Conservation (phyloP, 805 yeast species). For the Kuraishia ogatae region DNA sequence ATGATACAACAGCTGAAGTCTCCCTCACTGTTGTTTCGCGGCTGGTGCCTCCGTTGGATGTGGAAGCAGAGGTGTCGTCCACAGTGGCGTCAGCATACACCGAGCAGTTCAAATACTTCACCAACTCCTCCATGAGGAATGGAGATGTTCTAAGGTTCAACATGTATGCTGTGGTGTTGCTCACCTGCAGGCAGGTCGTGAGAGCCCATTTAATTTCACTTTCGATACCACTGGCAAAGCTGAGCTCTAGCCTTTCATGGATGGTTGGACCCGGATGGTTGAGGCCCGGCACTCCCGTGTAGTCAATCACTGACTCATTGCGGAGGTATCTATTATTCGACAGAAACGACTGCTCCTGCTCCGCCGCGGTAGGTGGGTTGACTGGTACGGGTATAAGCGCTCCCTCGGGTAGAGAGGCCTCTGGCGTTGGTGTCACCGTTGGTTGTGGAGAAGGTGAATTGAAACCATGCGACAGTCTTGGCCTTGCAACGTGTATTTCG, state of each 20-base stretch:
- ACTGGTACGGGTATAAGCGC: slow-evolving; percentile 13
- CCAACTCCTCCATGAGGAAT: slow-evolving; percentile 31
- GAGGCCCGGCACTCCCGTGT: slow-evolving; percentile 23
- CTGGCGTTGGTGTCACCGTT: neutral
- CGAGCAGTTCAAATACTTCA: slow-evolving; percentile 21
- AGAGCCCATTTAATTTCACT: slow-evolving; percentile 70
- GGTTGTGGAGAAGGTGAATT: neutral
- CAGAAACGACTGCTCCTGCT: slow-evolving; percentile 23
- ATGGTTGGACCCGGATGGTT: slow-evolving; percentile 51
- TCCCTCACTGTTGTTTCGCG: slow-evolving; percentile 1
- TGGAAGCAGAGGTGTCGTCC: neutral
- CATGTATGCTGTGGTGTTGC: slow-evolving; percentile 28
- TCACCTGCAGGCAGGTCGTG: slow-evolving; percentile 38
- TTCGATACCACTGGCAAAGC: slow-evolving; percentile 54
- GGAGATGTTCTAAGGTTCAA: slow-evolving; percentile 33
- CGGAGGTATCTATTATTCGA: slow-evolving; percentile 19
- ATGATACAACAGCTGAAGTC: neutral
- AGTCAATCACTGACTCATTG: slow-evolving; percentile 20
- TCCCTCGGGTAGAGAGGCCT: neutral
- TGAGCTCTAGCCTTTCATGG: slow-evolving; percentile 58
- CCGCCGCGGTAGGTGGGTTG: slow-evolving; percentile 21
- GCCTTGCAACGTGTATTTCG: neutral
- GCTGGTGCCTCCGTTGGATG: neutral
- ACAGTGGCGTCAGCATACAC: slow-evolving; percentile 4
- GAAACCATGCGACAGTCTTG: neutral